Conservation (phyloP, 768 basidiomycete species). For the Serendipita vermifera region DNA sequence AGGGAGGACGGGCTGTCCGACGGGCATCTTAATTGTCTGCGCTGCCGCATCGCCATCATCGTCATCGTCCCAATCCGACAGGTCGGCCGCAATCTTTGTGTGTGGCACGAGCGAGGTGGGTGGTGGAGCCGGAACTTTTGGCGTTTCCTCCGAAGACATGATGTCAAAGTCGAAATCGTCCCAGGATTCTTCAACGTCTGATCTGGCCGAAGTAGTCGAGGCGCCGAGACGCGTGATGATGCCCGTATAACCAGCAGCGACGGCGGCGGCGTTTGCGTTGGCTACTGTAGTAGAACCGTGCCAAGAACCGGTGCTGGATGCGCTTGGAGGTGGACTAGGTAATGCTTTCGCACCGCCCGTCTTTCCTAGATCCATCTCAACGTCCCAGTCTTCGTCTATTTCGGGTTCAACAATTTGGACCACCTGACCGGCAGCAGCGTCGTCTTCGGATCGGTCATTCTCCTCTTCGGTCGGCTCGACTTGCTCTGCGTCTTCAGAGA, state of each 20-base stretch:
- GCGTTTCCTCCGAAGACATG: conserved; percentile 6
- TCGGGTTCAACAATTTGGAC: conserved; percentile 19
- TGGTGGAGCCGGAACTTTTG: no score
- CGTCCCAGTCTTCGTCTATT: conserved; percentile 65
- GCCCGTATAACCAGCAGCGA: background rate
- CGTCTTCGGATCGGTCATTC: background rate
- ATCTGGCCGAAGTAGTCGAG: conserved; percentile 7
- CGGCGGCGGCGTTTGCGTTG: no score
- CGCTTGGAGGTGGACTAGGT: conserved; percentile 24
- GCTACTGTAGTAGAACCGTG: background rate
- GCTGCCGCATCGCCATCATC: conserved; percentile 72
- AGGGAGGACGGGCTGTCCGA: conserved; percentile 25
- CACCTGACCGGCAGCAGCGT: background rate
- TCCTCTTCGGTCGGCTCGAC: no score
- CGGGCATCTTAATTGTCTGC: conserved; percentile 65
- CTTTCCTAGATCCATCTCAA: conserved; percentile 55
- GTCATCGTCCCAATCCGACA: conserved; percentile 24
- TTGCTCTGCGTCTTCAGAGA: no score
- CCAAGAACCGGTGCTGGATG: conserved; percentile 23
- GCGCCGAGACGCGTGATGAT: conserved; percentile 37
- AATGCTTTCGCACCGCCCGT: conserved; percentile 40
- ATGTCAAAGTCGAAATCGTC: conserved; percentile 4
- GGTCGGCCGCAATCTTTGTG: conserved; percentile 27
- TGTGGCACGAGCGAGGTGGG: conserved; percentile 40
- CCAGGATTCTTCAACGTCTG: conserved; percentile 1